phyloP scores from a whole-genome alignment of 495 filamentous ascomycete species.

The Penicillium roqueforti region DNA sequence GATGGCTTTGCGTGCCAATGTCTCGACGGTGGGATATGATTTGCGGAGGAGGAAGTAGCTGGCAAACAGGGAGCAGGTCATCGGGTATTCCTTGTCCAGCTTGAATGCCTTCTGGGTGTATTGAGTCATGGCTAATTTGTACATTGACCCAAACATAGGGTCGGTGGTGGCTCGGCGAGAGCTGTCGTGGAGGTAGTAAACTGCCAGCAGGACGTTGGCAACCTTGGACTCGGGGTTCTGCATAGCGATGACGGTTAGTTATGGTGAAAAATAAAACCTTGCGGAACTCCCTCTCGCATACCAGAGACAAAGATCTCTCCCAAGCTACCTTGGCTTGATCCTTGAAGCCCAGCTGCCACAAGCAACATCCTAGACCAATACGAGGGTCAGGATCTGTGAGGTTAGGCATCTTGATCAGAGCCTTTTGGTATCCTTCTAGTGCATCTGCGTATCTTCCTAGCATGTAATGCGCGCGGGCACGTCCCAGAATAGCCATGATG shows the following conservation, averaged over 20 bases:
- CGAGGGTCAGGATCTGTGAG: conserved; percentile 92
- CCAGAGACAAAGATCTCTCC: conserved; percentile 78
- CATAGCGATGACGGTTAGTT: background rate
- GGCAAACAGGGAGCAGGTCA: conserved; percentile 86
- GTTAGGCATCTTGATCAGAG: conserved; percentile 74
- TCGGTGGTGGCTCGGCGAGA: conserved; percentile 71
- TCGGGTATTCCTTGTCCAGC: conserved; percentile 84
- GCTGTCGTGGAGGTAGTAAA: conserved; percentile 82
- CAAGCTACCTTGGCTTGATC: conserved; percentile 86
- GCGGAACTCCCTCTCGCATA: conserved; percentile 16
- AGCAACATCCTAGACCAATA: conserved; percentile 91
- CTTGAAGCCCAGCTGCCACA: conserved; percentile 91
- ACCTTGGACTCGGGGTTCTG: conserved; percentile 83
- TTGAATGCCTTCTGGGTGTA: conserved; percentile 95
- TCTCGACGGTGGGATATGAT: conserved; percentile 71
- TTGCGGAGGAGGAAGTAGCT: conserved; percentile 80
- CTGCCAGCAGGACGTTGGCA: conserved; percentile 82
- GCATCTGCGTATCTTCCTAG: conserved; percentile 79
- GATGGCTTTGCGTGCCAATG: conserved; percentile 85
- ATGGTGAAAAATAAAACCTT: background rate
- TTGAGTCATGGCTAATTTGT: conserved; percentile 89
- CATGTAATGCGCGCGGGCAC: conserved; percentile 76
- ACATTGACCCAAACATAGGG: conserved; percentile 71
- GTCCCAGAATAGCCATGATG: conserved; percentile 84
- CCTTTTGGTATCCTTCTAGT: conserved; percentile 79